Percentiles rank a stretch among this genome's conserved stretches.
phyloP scores from a whole-genome alignment of 371 early-diverging fungal genomes.

The Actinomortierella wolfii region DNA sequence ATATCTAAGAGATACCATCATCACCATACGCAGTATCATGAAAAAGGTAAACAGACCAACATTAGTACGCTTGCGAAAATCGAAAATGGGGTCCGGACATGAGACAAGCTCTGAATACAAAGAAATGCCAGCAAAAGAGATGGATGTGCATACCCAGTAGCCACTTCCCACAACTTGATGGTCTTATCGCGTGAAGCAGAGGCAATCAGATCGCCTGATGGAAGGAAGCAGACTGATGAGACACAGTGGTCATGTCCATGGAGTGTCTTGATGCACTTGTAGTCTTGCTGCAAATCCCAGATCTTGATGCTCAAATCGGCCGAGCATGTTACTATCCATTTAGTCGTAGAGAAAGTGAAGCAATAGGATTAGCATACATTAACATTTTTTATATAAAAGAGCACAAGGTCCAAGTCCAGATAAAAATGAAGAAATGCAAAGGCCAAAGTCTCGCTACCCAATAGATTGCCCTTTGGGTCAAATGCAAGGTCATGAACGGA shows the following conservation, averaged over 20 bases:
- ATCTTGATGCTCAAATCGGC: slow-evolving; percentile 89
- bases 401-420: not conserved
- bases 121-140: not conserved
- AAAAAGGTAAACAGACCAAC: not conserved
- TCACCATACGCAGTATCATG: too few species aligned
- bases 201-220: slow-evolving; percentile 77
- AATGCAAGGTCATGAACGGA: slow-evolving; percentile 85
- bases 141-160: slow-evolving; percentile 62
- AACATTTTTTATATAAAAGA: slow-evolving; percentile 8
- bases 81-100: not conserved
- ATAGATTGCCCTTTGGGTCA: slow-evolving; percentile 76
- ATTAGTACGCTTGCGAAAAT: not conserved
- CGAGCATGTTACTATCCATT: slow-evolving; percentile 79
- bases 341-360: not conserved
- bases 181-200: slow-evolving; percentile 90
- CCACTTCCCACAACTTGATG: slow-evolving; percentile 88
- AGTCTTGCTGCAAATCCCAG: slow-evolving; percentile 88
- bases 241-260: slow-evolving; percentile 93
- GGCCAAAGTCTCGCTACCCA: slow-evolving; percentile 49
- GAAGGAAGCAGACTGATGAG: slow-evolving; percentile 77
- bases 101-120: not conserved
- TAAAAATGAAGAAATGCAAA: not conserved
- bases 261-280: slow-evolving; percentile 83
- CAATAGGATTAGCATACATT: not conserved
- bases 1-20: slow-evolving; percentile 62